phyloP scores from a whole-genome alignment of 2,329 filamentous ascomycete species.

The Colletotrichum horii region DNA sequence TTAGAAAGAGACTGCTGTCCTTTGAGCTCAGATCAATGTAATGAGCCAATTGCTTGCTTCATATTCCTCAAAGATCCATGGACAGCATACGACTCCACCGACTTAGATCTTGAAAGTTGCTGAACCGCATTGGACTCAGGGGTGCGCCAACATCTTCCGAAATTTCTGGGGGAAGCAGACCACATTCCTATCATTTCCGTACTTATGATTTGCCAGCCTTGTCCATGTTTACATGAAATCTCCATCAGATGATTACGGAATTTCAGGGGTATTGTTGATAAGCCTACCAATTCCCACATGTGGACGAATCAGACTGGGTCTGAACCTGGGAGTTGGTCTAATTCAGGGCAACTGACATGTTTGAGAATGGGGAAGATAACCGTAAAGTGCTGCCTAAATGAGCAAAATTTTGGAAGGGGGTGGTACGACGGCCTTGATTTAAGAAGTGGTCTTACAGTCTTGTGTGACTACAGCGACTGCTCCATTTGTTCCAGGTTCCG shows the following conservation, averaged over 20 bases:
- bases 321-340: neutral
- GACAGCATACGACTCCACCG: neutral
- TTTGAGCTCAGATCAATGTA: too few relatives aligned
- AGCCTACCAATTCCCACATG: neutral
- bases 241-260: neutral
- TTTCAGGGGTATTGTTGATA: neutral
- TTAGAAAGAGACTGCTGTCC: too few relatives aligned
- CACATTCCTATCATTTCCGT: neutral
- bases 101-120: neutral
- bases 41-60: neutral
- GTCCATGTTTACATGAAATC: neutral
- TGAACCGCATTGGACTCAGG: neutral
- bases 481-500: neutral
- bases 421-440: neutral
- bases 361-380: neutral
- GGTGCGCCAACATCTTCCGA: neutral
- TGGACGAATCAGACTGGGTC: neutral
- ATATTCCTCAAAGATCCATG: neutral
- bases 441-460: rapidly evolving
- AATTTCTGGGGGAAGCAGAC: neutral
- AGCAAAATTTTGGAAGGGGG: neutral
- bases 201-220: neutral
- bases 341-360: neutral
- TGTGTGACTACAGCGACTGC: neutral
- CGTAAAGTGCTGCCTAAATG: neutral